Conservation (phyloP, 2,329 filamentous ascomycete genomes). For the Ophiostoma ulmi region DNA sequence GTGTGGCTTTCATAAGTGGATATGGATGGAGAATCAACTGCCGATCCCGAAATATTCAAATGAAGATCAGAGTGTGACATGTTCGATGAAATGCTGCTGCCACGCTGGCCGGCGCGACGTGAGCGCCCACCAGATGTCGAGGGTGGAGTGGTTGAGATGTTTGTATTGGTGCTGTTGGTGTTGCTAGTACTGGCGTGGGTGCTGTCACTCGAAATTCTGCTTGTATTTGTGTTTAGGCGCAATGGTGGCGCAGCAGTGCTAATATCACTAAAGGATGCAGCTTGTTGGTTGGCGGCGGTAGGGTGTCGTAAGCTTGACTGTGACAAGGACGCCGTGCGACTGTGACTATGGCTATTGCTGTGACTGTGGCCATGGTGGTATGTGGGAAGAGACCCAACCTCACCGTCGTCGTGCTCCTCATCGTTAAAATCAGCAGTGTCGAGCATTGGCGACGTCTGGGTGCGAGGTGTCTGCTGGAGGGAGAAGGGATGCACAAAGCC, state of each 20-base stretch:
- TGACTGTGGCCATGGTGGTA: conserved; percentile 24
- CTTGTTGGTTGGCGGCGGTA: conserved; percentile 38
- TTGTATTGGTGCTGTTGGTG: background rate
- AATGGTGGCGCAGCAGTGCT: conserved; percentile 33
- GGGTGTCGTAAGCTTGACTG: conserved; percentile 36
- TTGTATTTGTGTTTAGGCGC: conserved; percentile 37
- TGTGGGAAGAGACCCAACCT: conserved; percentile 24
- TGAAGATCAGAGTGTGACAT: conserved; percentile 44
- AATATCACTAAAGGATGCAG: conserved; percentile 39
- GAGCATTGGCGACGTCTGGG: conserved; percentile 54
- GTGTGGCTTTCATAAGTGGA: conserved; percentile 14
- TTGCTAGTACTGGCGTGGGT: background rate
- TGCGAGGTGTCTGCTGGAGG: conserved; percentile 59
- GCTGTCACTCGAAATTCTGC: background rate
- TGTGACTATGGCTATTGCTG: conserved; percentile 28
- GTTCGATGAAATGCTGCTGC: conserved; percentile 39
- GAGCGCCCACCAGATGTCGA: conserved; percentile 25
- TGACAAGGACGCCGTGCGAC: conserved; percentile 29
- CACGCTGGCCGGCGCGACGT: conserved; percentile 5
- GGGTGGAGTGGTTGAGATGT: conserved; percentile 22
- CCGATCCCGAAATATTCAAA: conserved; percentile 32
- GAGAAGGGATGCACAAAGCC: conserved; percentile 52
- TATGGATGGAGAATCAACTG: conserved; percentile 30
- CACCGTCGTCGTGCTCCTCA: conserved; percentile 34
- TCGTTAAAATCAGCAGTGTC: conserved; percentile 54